Evolutionary conservation across 2,329 filamentous ascomycete species (phyloP).

Genomic region (Malbranchea zuffiana): DNA sequence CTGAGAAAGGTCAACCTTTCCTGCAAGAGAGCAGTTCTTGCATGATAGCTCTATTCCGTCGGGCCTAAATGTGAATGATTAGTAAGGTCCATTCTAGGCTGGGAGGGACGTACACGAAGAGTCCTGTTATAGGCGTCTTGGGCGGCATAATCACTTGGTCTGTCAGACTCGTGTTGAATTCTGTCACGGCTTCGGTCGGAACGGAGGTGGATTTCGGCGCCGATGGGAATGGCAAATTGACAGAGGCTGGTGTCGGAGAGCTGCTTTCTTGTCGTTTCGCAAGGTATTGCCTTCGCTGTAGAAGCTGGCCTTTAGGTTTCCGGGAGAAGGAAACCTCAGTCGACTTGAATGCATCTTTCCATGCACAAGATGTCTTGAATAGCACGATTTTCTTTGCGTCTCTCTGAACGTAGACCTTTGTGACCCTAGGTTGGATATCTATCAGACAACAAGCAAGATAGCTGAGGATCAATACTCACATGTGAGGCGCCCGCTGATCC

Average conservation of each 20-base stretch:
- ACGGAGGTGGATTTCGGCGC: constrained; percentile 3
- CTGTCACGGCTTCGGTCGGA: constrained; percentile 1
- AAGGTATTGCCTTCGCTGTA: constrained; percentile 8
- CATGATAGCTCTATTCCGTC: constrained; percentile 16
- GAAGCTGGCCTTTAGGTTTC: constrained; percentile 9
- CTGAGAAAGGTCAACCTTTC: constrained; percentile 15
- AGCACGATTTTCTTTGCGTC: constrained; percentile 9
- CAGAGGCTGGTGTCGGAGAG: not conserved
- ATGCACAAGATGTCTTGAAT: constrained; percentile 9
- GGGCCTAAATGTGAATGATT: constrained; percentile 9
- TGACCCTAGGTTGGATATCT: constrained; percentile 3
- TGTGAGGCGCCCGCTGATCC: constrained; percentile 16
- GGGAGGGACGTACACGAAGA: constrained; percentile 8
- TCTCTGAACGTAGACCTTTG: constrained; percentile 7
- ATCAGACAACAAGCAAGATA: not conserved
- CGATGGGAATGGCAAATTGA: constrained; percentile 4
- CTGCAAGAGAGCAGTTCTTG: constrained; percentile 16
- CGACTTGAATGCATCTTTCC: constrained; percentile 16
- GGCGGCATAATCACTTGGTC: constrained; percentile 11
- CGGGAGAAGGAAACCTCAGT: constrained; percentile 15
- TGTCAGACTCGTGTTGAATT: constrained; percentile 4
- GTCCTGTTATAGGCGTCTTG: constrained; percentile 3
- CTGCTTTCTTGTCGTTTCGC: constrained; percentile 9
- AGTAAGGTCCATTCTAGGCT: not conserved
- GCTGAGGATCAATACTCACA: constrained; percentile 10